Evolutionary conservation across 2,329 filamentous ascomycete genomes (phyloP).

Genomic region (Aspergillus fischeri): DNA sequence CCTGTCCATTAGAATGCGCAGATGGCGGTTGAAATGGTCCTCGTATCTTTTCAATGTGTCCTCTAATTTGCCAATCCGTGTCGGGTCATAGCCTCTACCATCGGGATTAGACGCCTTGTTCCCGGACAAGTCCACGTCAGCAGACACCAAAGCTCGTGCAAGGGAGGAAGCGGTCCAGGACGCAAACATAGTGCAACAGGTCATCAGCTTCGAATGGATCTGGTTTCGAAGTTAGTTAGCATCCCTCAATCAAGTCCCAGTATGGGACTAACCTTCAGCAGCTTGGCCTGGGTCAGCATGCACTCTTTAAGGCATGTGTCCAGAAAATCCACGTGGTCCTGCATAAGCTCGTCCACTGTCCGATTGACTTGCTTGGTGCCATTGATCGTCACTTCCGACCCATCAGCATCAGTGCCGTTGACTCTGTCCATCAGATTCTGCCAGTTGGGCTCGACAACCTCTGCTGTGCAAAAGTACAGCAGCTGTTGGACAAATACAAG

Average conservation of each 20-base stretch:
- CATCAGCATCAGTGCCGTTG: constrained; percentile 51
- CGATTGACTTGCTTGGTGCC: constrained; percentile 53
- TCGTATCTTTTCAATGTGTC: constrained; percentile 91
- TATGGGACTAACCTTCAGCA: constrained; percentile 66
- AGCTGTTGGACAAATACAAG: constrained; percentile 95
- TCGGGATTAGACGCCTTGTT: constrained; percentile 26
- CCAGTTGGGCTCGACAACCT: constrained; percentile 99
- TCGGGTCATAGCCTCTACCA: constrained; percentile 51
- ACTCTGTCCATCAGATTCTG: constrained; percentile 85
- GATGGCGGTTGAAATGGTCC: constrained; percentile 82
- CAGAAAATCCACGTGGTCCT: constrained; percentile 96
- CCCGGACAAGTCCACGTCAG: constrained; percentile 68
- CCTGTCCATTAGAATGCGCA: constrained; percentile 90
- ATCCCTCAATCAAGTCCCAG: background rate
- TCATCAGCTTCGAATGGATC: constrained; percentile 97
- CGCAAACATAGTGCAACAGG: constrained; percentile 91
- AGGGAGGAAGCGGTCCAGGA: constrained; percentile 77
- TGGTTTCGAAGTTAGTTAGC: constrained; percentile 36
- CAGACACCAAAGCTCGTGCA: constrained; percentile 75
- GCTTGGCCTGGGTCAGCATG: constrained; percentile 95
- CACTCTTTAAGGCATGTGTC: constrained; percentile 98
- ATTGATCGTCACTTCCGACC: constrained; percentile 34
- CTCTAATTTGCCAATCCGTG: constrained; percentile 68
- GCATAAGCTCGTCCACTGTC: constrained; percentile 97
- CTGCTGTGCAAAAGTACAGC: constrained; percentile 92